Percentiles rank a stretch among this genome's conserved stretches.
phyloP scores from a whole-genome alignment of 306 rosid genomes.

The Dalbergia cultrata region DNA sequence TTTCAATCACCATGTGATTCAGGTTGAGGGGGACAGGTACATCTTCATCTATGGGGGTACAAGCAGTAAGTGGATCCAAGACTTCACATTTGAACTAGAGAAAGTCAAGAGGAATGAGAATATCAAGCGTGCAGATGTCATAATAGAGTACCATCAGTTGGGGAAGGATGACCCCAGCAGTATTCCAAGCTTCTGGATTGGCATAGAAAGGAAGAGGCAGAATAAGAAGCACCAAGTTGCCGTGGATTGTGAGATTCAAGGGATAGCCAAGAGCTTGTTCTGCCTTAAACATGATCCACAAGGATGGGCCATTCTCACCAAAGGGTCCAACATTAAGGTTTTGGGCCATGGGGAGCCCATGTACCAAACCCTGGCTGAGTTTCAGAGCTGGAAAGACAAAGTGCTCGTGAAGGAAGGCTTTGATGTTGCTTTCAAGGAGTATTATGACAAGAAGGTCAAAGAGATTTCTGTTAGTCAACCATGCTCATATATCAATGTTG shows the following conservation, averaged over 20 bases:
- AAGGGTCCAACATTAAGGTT: constrained; percentile 41
- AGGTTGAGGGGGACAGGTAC: constrained; percentile 46
- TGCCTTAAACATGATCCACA: constrained; percentile 43
- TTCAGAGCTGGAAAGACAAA: constrained; percentile 44
- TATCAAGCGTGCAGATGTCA: constrained; percentile 42
- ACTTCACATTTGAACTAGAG: constrained; percentile 40
- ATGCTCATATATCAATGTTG: constrained; percentile 16
- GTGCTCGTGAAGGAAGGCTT: constrained; percentile 40
- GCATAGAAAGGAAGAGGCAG: constrained; percentile 50
- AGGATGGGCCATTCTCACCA: constrained; percentile 55
- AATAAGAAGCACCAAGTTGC: constrained; percentile 47
- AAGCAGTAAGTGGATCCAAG: constrained; percentile 46
- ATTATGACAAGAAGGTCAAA: constrained; percentile 39
- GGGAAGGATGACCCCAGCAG: constrained; percentile 40
- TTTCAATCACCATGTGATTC: too few species aligned
- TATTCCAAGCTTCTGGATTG: constrained; percentile 50
- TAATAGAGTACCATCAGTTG: constrained; percentile 38
- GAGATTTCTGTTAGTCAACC: constrained; percentile 43
- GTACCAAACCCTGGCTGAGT: constrained; percentile 42
- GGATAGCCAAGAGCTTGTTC: constrained; percentile 28
- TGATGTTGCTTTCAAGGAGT: constrained; percentile 45
- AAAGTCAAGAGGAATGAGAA: constrained; percentile 29
- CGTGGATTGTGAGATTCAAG: constrained; percentile 44
- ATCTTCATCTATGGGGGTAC: constrained; percentile 47
- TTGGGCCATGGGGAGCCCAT: constrained; percentile 44